Evolutionary conservation across 768 basidiomycete genomes (phyloP), one percentile per base, ranked within the genome.

Genomic region (Psilocybe sp.): DNA sequence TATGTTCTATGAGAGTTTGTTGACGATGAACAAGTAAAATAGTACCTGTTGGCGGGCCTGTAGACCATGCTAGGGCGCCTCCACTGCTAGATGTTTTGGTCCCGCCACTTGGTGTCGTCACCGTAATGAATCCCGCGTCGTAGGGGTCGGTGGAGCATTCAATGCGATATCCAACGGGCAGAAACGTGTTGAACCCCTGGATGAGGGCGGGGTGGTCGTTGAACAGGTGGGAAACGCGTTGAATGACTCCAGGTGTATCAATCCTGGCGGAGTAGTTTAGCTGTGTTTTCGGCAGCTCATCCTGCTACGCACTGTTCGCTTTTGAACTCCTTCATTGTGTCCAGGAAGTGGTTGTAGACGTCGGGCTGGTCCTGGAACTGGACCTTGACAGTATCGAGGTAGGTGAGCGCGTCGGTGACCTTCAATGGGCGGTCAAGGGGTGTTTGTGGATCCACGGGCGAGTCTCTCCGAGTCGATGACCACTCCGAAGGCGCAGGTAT

Each of bases 241-340:
- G 85, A 62, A 99, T 99, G 41, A 99, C 96, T 34, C 93, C 94
- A 0, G 96, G 96, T 0, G 96, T 99, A 68, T 98, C 95, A 66
- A 99, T 98, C 34, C 95, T 96, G 32, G 13, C 9, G 48, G 31
- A 46, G 46, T 11, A 54, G 49, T 35, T 13, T 46, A n/a, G 15
- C 36, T 31, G n/a, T 32, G 35, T 11, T 9, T 6, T 41, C 31
- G 47, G 15, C 20, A 40, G 39, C 46, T 51, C 14, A 44, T 36
- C 20, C 45, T 11, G 9, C 28, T 18, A 80, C 87, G 61, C 60
- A 90, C 90, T 76, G 72, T 64, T 96, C 92, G 60, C 90, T 91
- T 73, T 99, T 98, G 71, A 99, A 99, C 68, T 98, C 94, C 73
- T 98, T 98, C 97, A 97, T 97, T 63, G 97, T 95, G 65, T 96